Conservation (phyloP, 2,329 filamentous ascomycete species). For the Colletotrichum ledebouriae region DNA sequence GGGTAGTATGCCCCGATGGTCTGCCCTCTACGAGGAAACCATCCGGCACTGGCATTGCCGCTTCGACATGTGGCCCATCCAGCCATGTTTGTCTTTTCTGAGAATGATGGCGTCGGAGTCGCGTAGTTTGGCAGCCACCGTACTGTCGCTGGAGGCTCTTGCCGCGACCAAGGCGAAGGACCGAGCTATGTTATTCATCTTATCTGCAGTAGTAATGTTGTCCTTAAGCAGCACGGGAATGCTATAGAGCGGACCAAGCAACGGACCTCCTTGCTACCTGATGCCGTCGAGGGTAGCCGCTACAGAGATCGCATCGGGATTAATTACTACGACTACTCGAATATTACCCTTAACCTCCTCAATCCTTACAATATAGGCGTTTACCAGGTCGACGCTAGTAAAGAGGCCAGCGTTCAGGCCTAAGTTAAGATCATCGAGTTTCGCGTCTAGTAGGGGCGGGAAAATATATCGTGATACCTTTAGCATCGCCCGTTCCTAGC, state of each 20-base stretch:
- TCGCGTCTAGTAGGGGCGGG: constrained; percentile 13
- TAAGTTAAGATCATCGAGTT: constrained; percentile 1
- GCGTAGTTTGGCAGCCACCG: constrained; percentile 70
- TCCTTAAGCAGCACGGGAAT: constrained; percentile 77
- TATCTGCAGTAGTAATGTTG: constrained; percentile 73
- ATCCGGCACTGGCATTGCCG: constrained; percentile 70
- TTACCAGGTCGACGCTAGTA: constrained; percentile 50
- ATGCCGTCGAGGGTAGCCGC: constrained; percentile 53
- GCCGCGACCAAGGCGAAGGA: constrained; percentile 74
- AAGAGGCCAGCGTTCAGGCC: constrained; percentile 46
- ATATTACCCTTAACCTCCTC: constrained; percentile 48
- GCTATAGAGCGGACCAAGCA: constrained; percentile 64
- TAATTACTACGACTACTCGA: constrained; percentile 51
- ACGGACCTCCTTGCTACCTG: constrained; percentile 37
- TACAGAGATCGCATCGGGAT: constrained; percentile 55
- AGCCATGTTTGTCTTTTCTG: constrained; percentile 73
- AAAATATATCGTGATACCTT: too few relatives aligned
- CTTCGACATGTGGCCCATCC: constrained; percentile 76
- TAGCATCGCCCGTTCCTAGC: too few relatives aligned
- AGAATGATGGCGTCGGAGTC: constrained; percentile 73
- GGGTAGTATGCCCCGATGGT: constrained; percentile 72
- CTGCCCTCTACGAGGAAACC: constrained; percentile 75
- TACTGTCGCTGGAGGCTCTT: constrained; percentile 68
- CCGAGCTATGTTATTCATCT: constrained; percentile 74
- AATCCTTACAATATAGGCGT: constrained; percentile 51